Evolutionary conservation across 176 grass and related monocot genomes (phyloP), one percentile per base, ranked within the genome.

Genomic region (Themeda triandra): DNA sequence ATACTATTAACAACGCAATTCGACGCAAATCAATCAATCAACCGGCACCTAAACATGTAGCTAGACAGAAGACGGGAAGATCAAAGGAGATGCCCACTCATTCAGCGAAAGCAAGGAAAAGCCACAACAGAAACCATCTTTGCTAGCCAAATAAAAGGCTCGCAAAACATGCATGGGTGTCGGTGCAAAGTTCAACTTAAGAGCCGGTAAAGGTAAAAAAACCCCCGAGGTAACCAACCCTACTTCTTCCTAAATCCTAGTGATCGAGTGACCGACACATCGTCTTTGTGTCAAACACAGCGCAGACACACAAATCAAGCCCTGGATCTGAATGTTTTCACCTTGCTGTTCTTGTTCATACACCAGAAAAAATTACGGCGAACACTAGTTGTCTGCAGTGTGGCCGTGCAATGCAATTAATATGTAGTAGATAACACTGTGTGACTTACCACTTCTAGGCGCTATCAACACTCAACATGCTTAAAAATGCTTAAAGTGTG

Each of bases 91-190:
- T 75, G 60, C 58, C 60, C 32, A 23, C 24, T 71, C n/a, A 2
- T 21, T 30, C 21, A 71, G 36, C 40, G 4, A 33, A 79, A 84
- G 8, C 39, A 41, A 41, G 27, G 41, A 35, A 71, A 83, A 78
- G 73, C 35, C 67, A 41, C 35, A 42, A 51, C 75, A 72, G 6
- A 29, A 56, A 41, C 21, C 81, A 17, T 79, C 87, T 84, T 84
- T 84, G 63, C 10, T 13, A 84, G 39, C 29, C 65, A 17, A 33
- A 73, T 19, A 53, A 21, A 21, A 49, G 45, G 46, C 46, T 49
- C 46, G 67, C 37, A 23, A 54, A 75, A 63, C 10, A 63, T 18
- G 63, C 30, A 35, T 82, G 53, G 6, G 36, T 39, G 39, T 56
- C 23, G 71, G 24, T 33, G 51, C 23, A 87, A 78, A 83, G 86